Conservation (phyloP, 2,329 filamentous ascomycete genomes). For the Rhynchosporium agropyri region DNA sequence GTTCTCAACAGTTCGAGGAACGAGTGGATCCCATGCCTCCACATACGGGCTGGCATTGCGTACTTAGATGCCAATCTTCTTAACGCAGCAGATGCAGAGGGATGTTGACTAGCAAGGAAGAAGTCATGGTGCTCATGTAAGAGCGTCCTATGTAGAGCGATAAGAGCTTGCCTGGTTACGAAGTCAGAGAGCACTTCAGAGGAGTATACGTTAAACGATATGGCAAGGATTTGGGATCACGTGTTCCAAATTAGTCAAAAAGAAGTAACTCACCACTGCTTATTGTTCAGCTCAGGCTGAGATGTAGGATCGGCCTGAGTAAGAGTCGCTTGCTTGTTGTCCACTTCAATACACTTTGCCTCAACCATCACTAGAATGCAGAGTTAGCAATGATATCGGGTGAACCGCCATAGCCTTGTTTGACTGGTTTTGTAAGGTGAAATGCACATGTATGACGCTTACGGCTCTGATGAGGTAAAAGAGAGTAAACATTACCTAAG, state of each 20-base stretch:
- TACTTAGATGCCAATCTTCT: constrained; percentile 76
- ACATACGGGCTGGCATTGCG: constrained; percentile 91
- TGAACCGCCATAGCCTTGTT: background rate
- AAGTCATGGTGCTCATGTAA: constrained; percentile 85
- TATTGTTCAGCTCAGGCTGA: constrained; percentile 54
- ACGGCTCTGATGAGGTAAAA: too few species aligned
- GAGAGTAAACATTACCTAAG: constrained; percentile 47
- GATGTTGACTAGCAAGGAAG: constrained; percentile 85
- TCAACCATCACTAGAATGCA: constrained; percentile 67
- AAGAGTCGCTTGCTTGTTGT: constrained; percentile 60
- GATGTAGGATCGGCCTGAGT: constrained; percentile 51
- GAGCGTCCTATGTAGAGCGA: constrained; percentile 78
- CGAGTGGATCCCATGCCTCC: constrained; percentile 86
- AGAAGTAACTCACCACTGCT: constrained; percentile 62
- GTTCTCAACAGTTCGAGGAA: constrained; percentile 79
- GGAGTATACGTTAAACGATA: too few species aligned
- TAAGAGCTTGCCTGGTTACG: constrained; percentile 62
- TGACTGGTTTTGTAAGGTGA: too few species aligned
- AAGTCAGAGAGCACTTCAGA: background rate
- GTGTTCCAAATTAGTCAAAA: too few species aligned
- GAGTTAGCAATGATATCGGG: background rate
- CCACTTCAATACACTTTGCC: constrained; percentile 85
- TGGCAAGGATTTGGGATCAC: too few species aligned
- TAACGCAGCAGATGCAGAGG: constrained; percentile 70
- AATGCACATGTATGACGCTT: too few species aligned